phyloP scores from a whole-genome alignment of 2,329 filamentous ascomycete genomes.

The Ilyonectria destructans region DNA sequence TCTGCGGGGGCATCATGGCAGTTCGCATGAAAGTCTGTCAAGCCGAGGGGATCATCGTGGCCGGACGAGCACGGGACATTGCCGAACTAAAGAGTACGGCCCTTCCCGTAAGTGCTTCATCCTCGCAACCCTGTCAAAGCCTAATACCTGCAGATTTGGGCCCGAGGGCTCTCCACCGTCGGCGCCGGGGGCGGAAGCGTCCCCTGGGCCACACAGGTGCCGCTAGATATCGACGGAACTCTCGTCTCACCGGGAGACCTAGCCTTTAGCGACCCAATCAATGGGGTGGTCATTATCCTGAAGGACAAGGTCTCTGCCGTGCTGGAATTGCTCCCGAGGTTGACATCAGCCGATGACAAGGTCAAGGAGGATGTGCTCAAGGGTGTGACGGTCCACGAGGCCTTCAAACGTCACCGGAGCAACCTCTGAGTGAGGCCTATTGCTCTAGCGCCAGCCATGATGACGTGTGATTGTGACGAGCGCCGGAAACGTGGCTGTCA shows the following conservation, averaged over 20 bases:
- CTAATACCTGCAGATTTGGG: constrained; percentile 65
- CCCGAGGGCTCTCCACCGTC: constrained; percentile 70
- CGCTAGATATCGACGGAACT: constrained; percentile 61
- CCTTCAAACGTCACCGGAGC: constrained; percentile 73
- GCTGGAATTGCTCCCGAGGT: constrained; percentile 71
- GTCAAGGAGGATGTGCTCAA: constrained; percentile 77
- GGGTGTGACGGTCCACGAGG: constrained; percentile 76
- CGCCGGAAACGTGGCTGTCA: constrained; percentile 7
- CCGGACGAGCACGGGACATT: constrained; percentile 79
- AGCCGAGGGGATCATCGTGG: constrained; percentile 75
- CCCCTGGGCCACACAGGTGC: constrained; percentile 68
- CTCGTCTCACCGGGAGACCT: constrained; percentile 73
- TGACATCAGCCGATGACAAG: constrained; percentile 69
- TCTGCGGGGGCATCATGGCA: constrained; percentile 85
- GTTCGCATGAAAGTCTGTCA: constrained; percentile 76
- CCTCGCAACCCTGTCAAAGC: constrained; percentile 27
- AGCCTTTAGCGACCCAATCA: constrained; percentile 78
- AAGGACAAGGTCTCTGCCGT: constrained; percentile 72
- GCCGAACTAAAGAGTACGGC: constrained; percentile 70
- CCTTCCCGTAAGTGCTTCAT: constrained; percentile 66
- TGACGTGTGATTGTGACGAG: constrained; percentile 2
- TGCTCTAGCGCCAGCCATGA: not conserved
- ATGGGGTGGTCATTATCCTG: constrained; percentile 81
- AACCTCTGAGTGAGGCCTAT: constrained; percentile 45
- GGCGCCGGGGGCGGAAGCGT: constrained; percentile 71